These are phyloP conservation scores for Circinella umbellata DNA, from an alignment of 371 early-diverging fungal species.

Conservation along the genomic window DNA sequence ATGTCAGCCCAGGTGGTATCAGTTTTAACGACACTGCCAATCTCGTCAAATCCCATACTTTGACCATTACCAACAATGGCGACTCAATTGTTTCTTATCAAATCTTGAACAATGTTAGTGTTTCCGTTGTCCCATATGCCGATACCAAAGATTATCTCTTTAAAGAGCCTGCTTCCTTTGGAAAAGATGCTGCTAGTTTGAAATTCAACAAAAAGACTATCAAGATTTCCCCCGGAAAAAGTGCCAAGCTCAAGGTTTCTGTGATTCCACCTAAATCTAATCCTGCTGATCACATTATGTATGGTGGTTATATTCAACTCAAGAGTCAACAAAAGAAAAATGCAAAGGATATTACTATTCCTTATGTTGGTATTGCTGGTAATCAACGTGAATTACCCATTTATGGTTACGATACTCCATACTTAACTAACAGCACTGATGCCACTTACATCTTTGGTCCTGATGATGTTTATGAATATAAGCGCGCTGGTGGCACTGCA, in stretches of 20 bases:
- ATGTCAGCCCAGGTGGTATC: slow-evolving; percentile 61
- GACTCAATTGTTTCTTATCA: slow-evolving; percentile 52
- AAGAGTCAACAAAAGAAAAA: slow-evolving; percentile 11
- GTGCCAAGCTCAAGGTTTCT: slow-evolving; percentile 37
- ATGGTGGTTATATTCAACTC: slow-evolving; percentile 38
- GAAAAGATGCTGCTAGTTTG: slow-evolving; percentile 29
- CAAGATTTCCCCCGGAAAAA: slow-evolving; percentile 40
- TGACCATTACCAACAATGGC: slow-evolving; percentile 63
- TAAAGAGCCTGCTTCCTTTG: slow-evolving; percentile 19
- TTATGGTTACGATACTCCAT: slow-evolving; percentile 13
- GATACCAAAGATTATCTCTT: slow-evolving; percentile 11
- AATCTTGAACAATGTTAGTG: slow-evolving; percentile 39
- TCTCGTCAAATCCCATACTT: slow-evolving; percentile 38
- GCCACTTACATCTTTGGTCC: slow-evolving; percentile 21
- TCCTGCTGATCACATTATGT: slow-evolving; percentile 29
- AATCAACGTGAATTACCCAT: slow-evolving; percentile 38
- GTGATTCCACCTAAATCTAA: slow-evolving; percentile 44
- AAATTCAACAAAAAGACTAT: slow-evolving; percentile 33
- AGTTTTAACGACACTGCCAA: slow-evolving; percentile 66
- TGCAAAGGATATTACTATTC: slow-evolving; percentile 31
- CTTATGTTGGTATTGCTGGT: slow-evolving; percentile 61
- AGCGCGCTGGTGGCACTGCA: neutral
- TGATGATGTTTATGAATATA: neutral
- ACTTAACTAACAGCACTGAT: slow-evolving; percentile 13
- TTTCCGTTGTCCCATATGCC: slow-evolving; percentile 41